Percentiles rank a stretch among this genome's conserved stretches.
Evolutionary conservation across 2,329 filamentous ascomycete species (phyloP).

Genomic region (Beauveria sp.): DNA sequence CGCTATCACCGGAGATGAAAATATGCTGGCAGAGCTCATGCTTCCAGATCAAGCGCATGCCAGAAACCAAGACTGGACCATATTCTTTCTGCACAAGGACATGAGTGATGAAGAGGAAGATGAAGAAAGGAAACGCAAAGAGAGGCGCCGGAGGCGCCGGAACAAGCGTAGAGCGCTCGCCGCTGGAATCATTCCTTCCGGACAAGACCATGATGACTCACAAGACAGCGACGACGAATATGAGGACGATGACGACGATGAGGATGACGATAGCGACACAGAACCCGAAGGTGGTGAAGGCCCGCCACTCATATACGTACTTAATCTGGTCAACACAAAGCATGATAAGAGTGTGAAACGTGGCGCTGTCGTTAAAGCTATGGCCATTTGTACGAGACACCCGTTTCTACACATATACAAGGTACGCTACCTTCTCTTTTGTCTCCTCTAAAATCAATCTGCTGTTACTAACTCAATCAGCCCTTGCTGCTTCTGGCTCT

Average conservation of each 20-base stretch:
- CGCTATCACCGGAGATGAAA: slow-evolving; percentile 91
- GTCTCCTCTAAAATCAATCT: slow-evolving; percentile 11
- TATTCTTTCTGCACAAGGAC: slow-evolving; percentile 98
- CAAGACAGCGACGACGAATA: slow-evolving; percentile 39
- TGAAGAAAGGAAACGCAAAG: slow-evolving; percentile 53
- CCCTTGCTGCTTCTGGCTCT: slow-evolving; percentile 83
- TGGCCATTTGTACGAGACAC: slow-evolving; percentile 97
- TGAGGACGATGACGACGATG: slow-evolving; percentile 43
- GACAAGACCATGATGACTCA: slow-evolving; percentile 32
- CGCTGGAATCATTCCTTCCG: slow-evolving; percentile 40
- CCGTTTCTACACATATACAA: slow-evolving; percentile 99
- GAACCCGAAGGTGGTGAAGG: slow-evolving; percentile 70
- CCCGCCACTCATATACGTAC: slow-evolving; percentile 88
- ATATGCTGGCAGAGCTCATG: slow-evolving; percentile 98
- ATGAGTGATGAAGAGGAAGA: slow-evolving; percentile 77
- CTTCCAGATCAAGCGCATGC: slow-evolving; percentile 93
- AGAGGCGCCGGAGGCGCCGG: slow-evolving; percentile 43
- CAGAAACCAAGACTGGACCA: slow-evolving; percentile 95
- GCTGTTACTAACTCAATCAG: slow-evolving; percentile 33
- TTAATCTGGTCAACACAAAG: slow-evolving; percentile 97
- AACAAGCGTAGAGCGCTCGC: slow-evolving; percentile 44
- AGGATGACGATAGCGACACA: slow-evolving; percentile 47
- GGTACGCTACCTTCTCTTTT: slow-evolving; percentile 37
- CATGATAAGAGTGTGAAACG: slow-evolving; percentile 88
- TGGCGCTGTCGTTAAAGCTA: slow-evolving; percentile 92